These are phyloP conservation scores for Silene noctiflora DNA, from an alignment of 179 eudicot species.

Conservation along the genomic window DNA sequence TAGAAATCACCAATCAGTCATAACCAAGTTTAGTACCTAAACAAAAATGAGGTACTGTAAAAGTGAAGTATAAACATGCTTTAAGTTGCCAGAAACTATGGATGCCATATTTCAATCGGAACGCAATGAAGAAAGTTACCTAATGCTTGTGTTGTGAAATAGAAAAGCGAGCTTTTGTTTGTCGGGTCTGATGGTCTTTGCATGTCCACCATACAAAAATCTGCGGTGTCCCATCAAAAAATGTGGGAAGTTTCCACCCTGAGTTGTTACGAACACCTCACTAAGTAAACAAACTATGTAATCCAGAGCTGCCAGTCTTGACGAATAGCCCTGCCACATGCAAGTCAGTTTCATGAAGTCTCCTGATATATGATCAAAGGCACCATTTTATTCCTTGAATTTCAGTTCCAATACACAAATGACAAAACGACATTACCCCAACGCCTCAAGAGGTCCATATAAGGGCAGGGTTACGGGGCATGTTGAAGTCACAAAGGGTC, in stretches of 20 bases:
- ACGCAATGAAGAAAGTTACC: slow-evolving; percentile 33
- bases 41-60: background rate
- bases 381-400: background rate
- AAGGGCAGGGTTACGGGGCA: background rate
- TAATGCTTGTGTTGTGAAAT: slow-evolving; percentile 54
- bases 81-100: background rate
- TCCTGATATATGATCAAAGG: background rate
- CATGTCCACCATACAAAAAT: slow-evolving; percentile 68
- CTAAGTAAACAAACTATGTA: slow-evolving; percentile 68
- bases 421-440: background rate
- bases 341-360: background rate
- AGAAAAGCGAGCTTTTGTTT: slow-evolving; percentile 63
- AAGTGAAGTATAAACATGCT: background rate
- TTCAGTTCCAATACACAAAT: background rate
- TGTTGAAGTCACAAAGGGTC: background rate
- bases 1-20: no score
- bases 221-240: slow-evolving; percentile 85
- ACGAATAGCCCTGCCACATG: slow-evolving; percentile 60
- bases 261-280: slow-evolving; percentile 83
- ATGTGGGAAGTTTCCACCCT: slow-evolving; percentile 92
- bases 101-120: background rate
- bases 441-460: background rate
- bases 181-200: slow-evolving; percentile 81
- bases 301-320: slow-evolving; percentile 88
- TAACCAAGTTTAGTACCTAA: background rate